These are phyloP conservation scores for Globisporangium viniferum DNA, from an alignment of 352 stramenopile genomes.

Conservation along the genomic window DNA sequence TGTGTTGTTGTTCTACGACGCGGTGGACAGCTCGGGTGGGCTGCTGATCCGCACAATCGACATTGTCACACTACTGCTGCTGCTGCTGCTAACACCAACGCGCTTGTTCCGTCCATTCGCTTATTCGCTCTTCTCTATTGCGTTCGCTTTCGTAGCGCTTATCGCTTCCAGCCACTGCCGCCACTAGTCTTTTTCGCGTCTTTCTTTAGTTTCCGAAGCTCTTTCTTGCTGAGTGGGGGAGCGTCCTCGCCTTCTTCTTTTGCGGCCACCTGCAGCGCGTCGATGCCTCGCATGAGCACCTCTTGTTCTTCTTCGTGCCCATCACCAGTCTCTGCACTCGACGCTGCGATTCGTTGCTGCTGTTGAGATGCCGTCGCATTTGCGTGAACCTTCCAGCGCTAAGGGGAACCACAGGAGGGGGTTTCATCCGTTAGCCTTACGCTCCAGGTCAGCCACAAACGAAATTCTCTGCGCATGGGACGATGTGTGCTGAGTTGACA, in stretches of 20 bases:
- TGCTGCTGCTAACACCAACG: neutral
- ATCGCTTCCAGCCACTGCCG: neutral
- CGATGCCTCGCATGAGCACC: neutral
- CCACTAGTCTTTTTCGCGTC: neutral
- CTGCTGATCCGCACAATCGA: neutral
- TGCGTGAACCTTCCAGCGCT: slow-evolving; percentile 18
- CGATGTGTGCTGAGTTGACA: neutral
- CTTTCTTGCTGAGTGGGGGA: slow-evolving; percentile 38
- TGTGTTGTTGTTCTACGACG: neutral
- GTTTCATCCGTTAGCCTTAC: neutral
- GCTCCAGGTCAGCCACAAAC: neutral
- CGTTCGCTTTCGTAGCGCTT: neutral
- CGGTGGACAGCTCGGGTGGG: neutral
- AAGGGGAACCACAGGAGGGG: neutral
- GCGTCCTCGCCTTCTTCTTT: slow-evolving; percentile 13
- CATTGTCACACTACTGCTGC: neutral
- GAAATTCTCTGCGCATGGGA: slow-evolving; percentile 4
- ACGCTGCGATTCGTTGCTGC: slow-evolving; percentile 2
- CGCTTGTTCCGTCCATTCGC: neutral
- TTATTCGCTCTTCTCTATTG: neutral
- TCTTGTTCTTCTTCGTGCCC: neutral
- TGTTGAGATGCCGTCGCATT: neutral
- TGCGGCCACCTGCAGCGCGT: slow-evolving; percentile 4
- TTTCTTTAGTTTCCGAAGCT: slow-evolving; percentile 36
- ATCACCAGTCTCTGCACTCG: neutral